Evolutionary conservation across 2,329 filamentous ascomycete species (phyloP).

Genomic region (Magnaporthiopsis incrustans): DNA sequence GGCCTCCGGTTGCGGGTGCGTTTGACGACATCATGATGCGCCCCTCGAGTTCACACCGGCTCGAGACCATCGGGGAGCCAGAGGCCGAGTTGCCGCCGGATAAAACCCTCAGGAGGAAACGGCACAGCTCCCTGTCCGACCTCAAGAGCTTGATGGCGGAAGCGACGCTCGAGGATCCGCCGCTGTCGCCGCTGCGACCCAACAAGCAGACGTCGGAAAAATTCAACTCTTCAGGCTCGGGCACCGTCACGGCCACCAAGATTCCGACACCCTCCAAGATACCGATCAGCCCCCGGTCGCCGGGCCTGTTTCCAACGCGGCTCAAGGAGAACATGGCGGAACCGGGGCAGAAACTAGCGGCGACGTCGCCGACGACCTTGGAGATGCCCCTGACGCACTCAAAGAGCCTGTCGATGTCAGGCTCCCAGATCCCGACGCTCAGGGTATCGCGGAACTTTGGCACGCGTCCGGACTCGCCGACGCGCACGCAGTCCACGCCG

Average conservation of each 20-base stretch:
- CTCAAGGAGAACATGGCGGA: constrained; percentile 35
- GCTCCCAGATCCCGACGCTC: constrained; percentile 47
- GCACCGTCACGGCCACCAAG: constrained; percentile 25
- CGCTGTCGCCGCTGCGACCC: constrained; percentile 41
- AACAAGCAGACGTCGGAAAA: constrained; percentile 48
- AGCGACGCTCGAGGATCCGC: constrained; percentile 39
- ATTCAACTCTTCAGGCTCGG: constrained; percentile 35
- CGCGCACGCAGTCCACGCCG: constrained; percentile 25
- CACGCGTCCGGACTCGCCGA: constrained; percentile 16
- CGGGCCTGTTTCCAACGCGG: constrained; percentile 13
- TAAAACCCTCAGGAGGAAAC: constrained; percentile 61
- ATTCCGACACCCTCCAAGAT: constrained; percentile 40
- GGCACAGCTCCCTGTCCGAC: constrained; percentile 87
- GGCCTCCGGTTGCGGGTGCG: constrained; percentile 52
- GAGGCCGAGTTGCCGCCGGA: constrained; percentile 26
- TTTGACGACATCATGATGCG: constrained; percentile 43
- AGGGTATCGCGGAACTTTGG: constrained; percentile 27
- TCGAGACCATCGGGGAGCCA: constrained; percentile 54
- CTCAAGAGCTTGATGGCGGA: constrained; percentile 58
- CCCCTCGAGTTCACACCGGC: constrained; percentile 28
- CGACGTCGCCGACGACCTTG: constrained; percentile 12
- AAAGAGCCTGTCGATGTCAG: constrained; percentile 46
- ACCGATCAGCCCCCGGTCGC: constrained; percentile 39
- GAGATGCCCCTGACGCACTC: constrained; percentile 25
- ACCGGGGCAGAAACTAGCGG: constrained; percentile 15